phyloP scores from a whole-genome alignment of 768 basidiomycete genomes.

The Polyporus arcularius region DNA sequence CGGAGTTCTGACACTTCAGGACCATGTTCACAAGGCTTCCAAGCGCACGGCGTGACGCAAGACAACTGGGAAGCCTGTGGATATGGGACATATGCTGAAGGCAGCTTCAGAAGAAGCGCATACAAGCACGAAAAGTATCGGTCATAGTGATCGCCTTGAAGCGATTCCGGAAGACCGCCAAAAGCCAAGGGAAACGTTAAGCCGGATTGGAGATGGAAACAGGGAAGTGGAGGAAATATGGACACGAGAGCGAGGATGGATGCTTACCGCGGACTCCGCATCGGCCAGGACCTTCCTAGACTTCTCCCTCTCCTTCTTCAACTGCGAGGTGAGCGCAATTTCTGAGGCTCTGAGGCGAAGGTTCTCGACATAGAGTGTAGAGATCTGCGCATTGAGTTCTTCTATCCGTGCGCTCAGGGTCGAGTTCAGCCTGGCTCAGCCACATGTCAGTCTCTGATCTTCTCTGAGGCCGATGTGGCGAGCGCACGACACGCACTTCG shows the following conservation, averaged over 20 bases:
- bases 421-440: slow-evolving; percentile 67
- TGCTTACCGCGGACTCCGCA: slow-evolving; percentile 69
- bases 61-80: no score
- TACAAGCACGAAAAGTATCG: no score
- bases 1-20: no score
- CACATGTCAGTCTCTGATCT: not conserved
- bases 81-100: no score
- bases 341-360: slow-evolving; percentile 79
- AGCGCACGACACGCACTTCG: slow-evolving; percentile 55
- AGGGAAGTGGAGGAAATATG: not conserved
- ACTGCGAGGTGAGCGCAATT: slow-evolving; percentile 71
- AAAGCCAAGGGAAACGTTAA: no score
- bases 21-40: no score
- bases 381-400: slow-evolving; percentile 81
- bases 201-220: no score
- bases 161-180: no score
- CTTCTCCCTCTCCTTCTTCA: slow-evolving; percentile 81
- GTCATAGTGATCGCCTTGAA: no score
- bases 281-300: slow-evolving; percentile 71
- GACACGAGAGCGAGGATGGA: slow-evolving; percentile 20
- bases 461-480: not conserved
- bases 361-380: slow-evolving; percentile 81
- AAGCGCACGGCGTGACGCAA: no score
- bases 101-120: no score
- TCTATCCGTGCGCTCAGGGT: slow-evolving; percentile 83